phyloP scores from a whole-genome alignment of 129 eudicot genomes.

The Solidago caesia region DNA sequence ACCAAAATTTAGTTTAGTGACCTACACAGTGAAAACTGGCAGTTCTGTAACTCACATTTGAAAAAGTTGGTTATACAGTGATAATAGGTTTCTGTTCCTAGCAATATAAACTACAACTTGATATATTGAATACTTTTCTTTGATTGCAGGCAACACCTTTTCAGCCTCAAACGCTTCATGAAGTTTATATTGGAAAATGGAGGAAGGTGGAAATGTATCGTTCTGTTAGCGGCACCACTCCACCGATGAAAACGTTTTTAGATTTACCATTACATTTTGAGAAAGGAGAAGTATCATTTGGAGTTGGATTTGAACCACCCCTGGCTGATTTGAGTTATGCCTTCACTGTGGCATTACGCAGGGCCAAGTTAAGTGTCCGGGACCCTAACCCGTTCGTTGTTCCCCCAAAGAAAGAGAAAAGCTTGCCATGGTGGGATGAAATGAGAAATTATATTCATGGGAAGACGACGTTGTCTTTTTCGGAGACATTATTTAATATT shows the following conservation, averaged over 20 bases:
- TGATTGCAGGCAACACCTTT: constrained; percentile 84
- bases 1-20: background rate
- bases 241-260: constrained; percentile 76
- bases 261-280: constrained; percentile 79
- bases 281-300: constrained; percentile 77
- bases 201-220: constrained; percentile 84
- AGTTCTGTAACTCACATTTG: background rate
- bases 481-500: constrained; percentile 54
- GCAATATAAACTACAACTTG: background rate
- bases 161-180: constrained; percentile 79
- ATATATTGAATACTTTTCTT: background rate
- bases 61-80: background rate
- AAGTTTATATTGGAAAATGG: constrained; percentile 82
- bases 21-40: background rate
- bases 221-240: constrained; percentile 89
- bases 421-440: constrained; percentile 99
- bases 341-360: constrained; percentile 89
- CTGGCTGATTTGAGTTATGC: constrained; percentile 87
- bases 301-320: constrained; percentile 86
- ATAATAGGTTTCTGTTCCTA: background rate
- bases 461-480: constrained; percentile 47
- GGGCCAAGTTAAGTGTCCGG: constrained; percentile 82
- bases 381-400: constrained; percentile 55
- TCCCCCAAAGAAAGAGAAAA: constrained; percentile 84
- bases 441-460: constrained; percentile 95